Conservation (phyloP, 2,329 filamentous ascomycete species). For the Aspergillus viridinutans region DNA sequence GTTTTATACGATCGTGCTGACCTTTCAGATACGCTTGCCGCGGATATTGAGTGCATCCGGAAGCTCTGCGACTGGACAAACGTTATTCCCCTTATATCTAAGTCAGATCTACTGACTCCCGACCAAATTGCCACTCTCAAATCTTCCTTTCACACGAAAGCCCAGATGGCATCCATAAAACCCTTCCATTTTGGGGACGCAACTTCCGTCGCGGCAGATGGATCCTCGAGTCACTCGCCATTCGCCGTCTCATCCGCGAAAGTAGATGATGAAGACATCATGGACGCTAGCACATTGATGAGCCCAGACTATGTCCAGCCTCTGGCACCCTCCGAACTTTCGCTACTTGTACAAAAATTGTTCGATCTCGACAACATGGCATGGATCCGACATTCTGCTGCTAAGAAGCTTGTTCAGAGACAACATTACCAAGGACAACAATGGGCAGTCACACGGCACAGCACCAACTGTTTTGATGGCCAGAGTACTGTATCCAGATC, state of each 20-base stretch:
- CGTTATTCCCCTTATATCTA: slow-evolving; percentile 76
- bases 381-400: slow-evolving; percentile 76
- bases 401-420: slow-evolving; percentile 76
- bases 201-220: slow-evolving; percentile 19
- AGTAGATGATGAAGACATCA: slow-evolving; percentile 69
- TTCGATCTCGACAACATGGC: slow-evolving; percentile 75
- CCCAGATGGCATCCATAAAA: slow-evolving; percentile 49
- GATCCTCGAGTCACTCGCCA: slow-evolving; percentile 42
- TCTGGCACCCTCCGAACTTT: slow-evolving; percentile 70
- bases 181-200: slow-evolving; percentile 62
- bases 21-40: slow-evolving; percentile 50
- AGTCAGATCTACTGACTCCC: slow-evolving; percentile 63
- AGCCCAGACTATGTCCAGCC: slow-evolving; percentile 84
- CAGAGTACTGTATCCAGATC: slow-evolving; percentile 9
- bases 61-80: slow-evolving; percentile 71
- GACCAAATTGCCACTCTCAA: slow-evolving; percentile 59
- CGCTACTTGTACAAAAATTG: slow-evolving; percentile 63
- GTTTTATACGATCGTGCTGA: neutral
- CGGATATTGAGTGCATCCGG: slow-evolving; percentile 68
- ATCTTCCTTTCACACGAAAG: slow-evolving; percentile 38
- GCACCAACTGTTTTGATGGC: slow-evolving; percentile 29
- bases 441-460: neutral
- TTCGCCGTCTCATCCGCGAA: slow-evolving; percentile 75
- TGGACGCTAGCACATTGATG: slow-evolving; percentile 94
- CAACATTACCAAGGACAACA: slow-evolving; percentile 38